phyloP scores from a whole-genome alignment of 2,329 filamentous ascomycete genomes.

The Colletotrichum liaoningense region DNA sequence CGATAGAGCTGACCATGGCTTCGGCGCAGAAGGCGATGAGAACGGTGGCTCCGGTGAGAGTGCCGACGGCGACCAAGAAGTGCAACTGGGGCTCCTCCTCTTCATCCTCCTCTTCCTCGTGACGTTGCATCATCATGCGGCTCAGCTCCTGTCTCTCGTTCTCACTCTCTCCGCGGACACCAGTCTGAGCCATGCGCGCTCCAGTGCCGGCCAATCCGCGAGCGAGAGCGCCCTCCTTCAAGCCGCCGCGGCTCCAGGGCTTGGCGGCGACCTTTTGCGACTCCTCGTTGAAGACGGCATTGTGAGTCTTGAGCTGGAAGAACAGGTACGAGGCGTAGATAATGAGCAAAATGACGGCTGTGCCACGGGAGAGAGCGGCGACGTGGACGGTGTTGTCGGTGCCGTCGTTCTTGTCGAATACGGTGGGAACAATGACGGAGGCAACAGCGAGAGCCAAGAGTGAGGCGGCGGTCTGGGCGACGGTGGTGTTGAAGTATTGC shows the following conservation, averaged over 20 bases:
- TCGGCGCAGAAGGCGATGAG: slow-evolving; percentile 86
- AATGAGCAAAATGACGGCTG: slow-evolving; percentile 82
- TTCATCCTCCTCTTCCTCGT: slow-evolving; percentile 74
- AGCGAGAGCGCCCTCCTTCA: slow-evolving; percentile 49
- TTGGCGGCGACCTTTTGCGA: slow-evolving; percentile 80
- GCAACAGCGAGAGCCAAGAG: slow-evolving; percentile 83
- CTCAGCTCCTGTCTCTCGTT: slow-evolving; percentile 55
- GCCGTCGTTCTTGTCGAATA: slow-evolving; percentile 72
- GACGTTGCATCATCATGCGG: slow-evolving; percentile 55
- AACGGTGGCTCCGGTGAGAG: slow-evolving; percentile 78
- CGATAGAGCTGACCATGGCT: slow-evolving; percentile 81
- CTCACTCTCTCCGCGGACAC: slow-evolving; percentile 46
- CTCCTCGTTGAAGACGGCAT: slow-evolving; percentile 81
- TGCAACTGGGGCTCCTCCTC: slow-evolving; percentile 80
- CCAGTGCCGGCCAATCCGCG: slow-evolving; percentile 54
- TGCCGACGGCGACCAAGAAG: slow-evolving; percentile 76
- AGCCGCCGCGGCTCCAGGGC: slow-evolving; percentile 52
- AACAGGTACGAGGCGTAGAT: slow-evolving; percentile 87
- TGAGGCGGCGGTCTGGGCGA: slow-evolving; percentile 89
- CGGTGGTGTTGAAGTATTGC: slow-evolving; percentile 92
- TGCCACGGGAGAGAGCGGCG: slow-evolving; percentile 76
- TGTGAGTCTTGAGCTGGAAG: slow-evolving; percentile 92
- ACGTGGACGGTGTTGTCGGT: slow-evolving; percentile 59
- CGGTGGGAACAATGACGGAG: slow-evolving; percentile 88
- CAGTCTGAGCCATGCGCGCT: slow-evolving; percentile 49